These are phyloP conservation scores for Kockovaella imperatae DNA, from an alignment of 768 basidiomycete genomes.

Conservation along the genomic window DNA sequence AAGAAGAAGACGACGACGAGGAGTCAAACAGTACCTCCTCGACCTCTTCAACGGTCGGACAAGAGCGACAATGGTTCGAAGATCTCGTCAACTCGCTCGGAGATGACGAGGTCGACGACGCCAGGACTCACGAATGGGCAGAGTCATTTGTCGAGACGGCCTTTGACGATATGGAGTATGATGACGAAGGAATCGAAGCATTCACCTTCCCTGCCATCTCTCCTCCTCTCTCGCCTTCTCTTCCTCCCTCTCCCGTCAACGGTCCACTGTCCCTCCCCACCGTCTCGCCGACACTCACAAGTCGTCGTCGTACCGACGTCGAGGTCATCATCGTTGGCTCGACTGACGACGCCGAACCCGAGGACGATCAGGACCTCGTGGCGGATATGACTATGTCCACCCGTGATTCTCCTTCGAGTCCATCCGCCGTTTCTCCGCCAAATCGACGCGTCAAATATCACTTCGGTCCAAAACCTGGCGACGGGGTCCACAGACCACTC, in stretches of 20 bases:
- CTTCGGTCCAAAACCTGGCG: too few species aligned
- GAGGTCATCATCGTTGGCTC: constrained; percentile 8
- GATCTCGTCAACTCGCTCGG: constrained; percentile 26
- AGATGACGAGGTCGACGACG: constrained; percentile 8
- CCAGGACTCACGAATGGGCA: constrained; percentile 23
- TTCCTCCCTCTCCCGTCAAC: neutral
- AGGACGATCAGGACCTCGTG: neutral
- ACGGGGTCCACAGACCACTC: too few species aligned
- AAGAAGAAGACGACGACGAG: constrained; percentile 3
- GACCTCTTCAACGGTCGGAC: neutral
- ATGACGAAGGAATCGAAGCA: constrained; percentile 13
- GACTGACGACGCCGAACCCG: constrained; percentile 1
- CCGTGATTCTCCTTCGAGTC: neutral
- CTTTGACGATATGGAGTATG: constrained; percentile 11
- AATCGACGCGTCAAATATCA: too few species aligned
- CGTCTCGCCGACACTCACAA: neutral
- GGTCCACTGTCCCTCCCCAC: neutral
- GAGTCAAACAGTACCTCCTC: neutral
- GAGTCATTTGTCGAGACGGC: constrained; percentile 18
- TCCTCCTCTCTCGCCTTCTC: constrained; percentile 2
- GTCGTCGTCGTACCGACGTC: constrained; percentile 5
- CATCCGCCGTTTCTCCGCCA: neutral
- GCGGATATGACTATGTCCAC: neutral
- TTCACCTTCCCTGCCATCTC: constrained; percentile 18
- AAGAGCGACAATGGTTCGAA: constrained; percentile 36